Conservation (phyloP, 2,329 filamentous ascomycete genomes). For the Phialophora verrucosa region DNA sequence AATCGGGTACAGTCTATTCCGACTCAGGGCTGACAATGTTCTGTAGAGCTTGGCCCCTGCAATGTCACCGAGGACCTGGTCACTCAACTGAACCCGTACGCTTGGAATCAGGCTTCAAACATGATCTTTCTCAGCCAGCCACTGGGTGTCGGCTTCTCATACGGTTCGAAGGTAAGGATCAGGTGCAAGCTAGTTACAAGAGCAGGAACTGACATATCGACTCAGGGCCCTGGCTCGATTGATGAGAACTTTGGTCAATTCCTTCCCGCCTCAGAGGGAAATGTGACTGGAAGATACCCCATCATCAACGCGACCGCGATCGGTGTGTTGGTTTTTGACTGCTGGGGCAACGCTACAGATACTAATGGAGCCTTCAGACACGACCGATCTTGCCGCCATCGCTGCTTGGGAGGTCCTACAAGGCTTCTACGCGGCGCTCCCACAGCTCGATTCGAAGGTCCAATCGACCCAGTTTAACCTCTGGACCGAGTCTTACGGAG, state of each 20-base stretch:
- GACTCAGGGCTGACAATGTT: slow-evolving; percentile 29
- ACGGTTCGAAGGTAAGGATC: slow-evolving; percentile 44
- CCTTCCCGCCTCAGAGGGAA: slow-evolving; percentile 51
- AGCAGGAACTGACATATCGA: slow-evolving; percentile 13
- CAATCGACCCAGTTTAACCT: slow-evolving; percentile 62
- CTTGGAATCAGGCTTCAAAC: slow-evolving; percentile 65
- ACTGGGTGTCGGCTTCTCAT: slow-evolving; percentile 63
- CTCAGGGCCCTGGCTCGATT: slow-evolving; percentile 47
- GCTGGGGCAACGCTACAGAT: neutral
- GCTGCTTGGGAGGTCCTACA: slow-evolving; percentile 63
- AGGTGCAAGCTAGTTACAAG: slow-evolving; percentile 20
- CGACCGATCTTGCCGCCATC: slow-evolving; percentile 62
- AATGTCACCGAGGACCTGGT: slow-evolving; percentile 52
- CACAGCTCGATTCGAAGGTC: slow-evolving; percentile 56
- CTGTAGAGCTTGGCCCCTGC: slow-evolving; percentile 50
- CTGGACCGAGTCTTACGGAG: slow-evolving; percentile 58
- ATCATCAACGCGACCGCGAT: slow-evolving; percentile 57
- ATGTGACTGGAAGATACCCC: slow-evolving; percentile 56
- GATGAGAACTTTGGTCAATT: slow-evolving; percentile 54
- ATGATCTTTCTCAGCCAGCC: slow-evolving; percentile 68
- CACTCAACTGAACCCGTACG: slow-evolving; percentile 61
- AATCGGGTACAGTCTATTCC: neutral
- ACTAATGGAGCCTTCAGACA: slow-evolving; percentile 46
- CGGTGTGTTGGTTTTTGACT: slow-evolving; percentile 38
- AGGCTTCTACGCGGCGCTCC: slow-evolving; percentile 58